Base-by-base conservation (phyloP, 192 early-diverging fungal genomes). In the Dimargaris xerosporica region DNA sequence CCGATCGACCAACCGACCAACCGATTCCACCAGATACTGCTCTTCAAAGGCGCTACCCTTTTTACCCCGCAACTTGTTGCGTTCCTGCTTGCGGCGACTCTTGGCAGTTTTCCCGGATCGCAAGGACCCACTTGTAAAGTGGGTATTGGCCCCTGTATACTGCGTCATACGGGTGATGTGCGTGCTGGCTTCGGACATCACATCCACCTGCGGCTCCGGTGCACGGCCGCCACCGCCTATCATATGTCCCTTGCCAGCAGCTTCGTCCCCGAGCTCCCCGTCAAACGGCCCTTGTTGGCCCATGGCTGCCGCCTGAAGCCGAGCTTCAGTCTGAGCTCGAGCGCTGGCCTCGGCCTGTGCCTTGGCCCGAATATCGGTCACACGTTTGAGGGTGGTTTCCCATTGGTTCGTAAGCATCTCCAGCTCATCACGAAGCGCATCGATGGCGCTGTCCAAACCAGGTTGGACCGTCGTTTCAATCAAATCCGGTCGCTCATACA, bases 101-200 rank as follows among this genome's bases (percentile, higher is more conserved):
- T 68, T 69, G 9, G 83, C 84, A 7, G 81, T 85, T 70, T 86
- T 82, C 21, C 78, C 80, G 48, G 43, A 63, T 15, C 61, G 44
- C 51, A 63, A 45, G 54, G 29, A 50, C 17, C 26, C 21, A 44
- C 28, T 29, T 0, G 54, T 51, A 55, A 64, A 9, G 31, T 29
- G 17, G 23, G 79, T 79, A 5, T 73, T 74, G n/a, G 80, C 79
- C 6, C 79, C 81, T 9, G 90, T 90, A 61, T 86, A 86, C 13
- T 85, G 81, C 50, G 87, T 94, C 64, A 89, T 86, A 53, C 83
- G 80, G 65, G 89, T 93, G 25, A 84, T 85, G 90, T 95, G 91
- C 6, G 91, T 93, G 5, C 89, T 87, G 7, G 95, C 94, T 67
- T 98, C 95, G 0, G 93, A 94, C 76, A 93, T 85, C 75, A 93